Evolutionary conservation across 1,139 yeast genomes (phyloP).

Genomic region (Candida sanyaensis): DNA sequence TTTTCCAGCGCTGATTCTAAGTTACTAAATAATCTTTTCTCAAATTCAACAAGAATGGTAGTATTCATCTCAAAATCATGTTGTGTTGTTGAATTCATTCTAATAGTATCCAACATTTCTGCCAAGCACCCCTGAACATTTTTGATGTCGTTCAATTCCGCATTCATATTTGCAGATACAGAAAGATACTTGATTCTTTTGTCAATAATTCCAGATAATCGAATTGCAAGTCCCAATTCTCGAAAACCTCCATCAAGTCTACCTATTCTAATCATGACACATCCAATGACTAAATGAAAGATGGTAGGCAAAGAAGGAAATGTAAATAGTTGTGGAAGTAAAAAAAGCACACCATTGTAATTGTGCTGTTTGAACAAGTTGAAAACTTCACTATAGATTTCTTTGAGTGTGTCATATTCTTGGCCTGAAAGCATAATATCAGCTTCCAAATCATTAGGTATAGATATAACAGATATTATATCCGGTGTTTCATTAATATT

Average conservation of each 20-base stretch:
- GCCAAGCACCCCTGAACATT: constrained; percentile 13
- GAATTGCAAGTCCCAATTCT: constrained; percentile 13
- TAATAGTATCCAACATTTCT: constrained; percentile 13
- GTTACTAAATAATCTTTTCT: constrained; percentile 1
- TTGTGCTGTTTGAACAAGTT: constrained; percentile 7
- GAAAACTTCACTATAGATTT: constrained; percentile 4
- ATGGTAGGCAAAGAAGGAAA: constrained; percentile 8
- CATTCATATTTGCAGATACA: constrained; percentile 9
- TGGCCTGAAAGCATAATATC: not conserved
- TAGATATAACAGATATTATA: not conserved
- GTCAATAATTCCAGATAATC: constrained; percentile 7
- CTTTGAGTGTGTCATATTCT: not conserved
- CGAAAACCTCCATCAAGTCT: constrained; percentile 11
- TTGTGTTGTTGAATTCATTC: constrained; percentile 4
- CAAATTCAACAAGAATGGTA: constrained; percentile 4
- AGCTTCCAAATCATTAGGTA: not conserved
- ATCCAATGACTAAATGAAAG: constrained; percentile 12
- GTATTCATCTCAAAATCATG: constrained; percentile 9
- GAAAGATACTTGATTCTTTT: constrained; percentile 8
- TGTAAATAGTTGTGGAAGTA: constrained; percentile 10
- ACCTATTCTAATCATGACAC: constrained; percentile 11
- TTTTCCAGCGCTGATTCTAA: constrained; percentile 5
- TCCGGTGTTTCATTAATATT: not conserved
- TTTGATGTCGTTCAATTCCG: constrained; percentile 10
- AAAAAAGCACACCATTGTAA: constrained; percentile 9